Evolutionary conservation across 208 protist species (phyloP).

Genomic region (Trypanosoma avium): DNA sequence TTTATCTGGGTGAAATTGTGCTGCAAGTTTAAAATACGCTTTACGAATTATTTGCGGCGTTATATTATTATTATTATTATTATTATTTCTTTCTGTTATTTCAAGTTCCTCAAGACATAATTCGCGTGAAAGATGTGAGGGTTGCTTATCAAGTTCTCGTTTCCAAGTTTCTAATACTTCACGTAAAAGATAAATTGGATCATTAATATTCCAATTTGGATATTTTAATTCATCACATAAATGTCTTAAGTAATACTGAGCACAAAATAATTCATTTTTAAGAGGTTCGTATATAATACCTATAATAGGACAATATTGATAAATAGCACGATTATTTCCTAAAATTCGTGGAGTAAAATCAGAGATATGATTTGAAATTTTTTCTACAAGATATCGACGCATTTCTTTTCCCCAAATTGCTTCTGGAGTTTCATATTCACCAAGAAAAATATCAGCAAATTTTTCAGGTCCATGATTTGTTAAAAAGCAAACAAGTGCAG

Average conservation of each 20-base stretch:
- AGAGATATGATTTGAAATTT: conserved; percentile 90
- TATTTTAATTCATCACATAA: conserved; percentile 90
- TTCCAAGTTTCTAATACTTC: conserved; percentile 88
- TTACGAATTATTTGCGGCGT: conserved; percentile 78
- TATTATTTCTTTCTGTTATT: too few relatives aligned
- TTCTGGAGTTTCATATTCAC: conserved; percentile 94
- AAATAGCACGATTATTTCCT: conserved; percentile 85
- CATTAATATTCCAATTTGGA: conserved; percentile 91
- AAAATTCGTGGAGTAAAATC: conserved; percentile 93
- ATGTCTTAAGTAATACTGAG: conserved; percentile 94
- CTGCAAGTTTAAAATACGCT: conserved; percentile 92
- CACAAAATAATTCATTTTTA: conserved; percentile 93
- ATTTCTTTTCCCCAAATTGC: conserved; percentile 94
- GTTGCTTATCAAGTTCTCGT: conserved; percentile 86
- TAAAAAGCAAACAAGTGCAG: conserved; percentile 94
- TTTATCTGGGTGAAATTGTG: conserved; percentile 96
- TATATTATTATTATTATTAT: conserved; percentile 17
- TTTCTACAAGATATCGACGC: conserved; percentile 87
- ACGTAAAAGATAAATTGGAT: conserved; percentile 83
- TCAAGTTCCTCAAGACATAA: conserved; percentile 73
- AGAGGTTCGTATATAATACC: conserved; percentile 86
- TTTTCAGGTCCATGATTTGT: conserved; percentile 88
- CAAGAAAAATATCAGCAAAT: conserved; percentile 92
- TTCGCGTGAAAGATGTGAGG: conserved; percentile 59
- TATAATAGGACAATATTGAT: conserved; percentile 94